Evolutionary conservation across 2,329 filamentous ascomycete genomes (phyloP).

Genomic region (Botrytis galanthina): DNA sequence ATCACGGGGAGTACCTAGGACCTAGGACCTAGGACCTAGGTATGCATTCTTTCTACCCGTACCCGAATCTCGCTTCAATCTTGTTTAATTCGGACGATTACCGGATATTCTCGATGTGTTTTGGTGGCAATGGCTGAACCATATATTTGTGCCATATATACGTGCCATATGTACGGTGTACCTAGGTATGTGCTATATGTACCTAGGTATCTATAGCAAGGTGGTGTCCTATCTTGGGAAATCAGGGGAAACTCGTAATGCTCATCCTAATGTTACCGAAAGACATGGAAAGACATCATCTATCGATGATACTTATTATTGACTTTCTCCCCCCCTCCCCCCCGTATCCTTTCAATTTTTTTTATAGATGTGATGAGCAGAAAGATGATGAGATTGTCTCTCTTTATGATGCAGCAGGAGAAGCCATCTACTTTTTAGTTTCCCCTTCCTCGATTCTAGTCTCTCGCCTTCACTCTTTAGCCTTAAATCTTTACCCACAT

Average conservation of each 20-base stretch:
- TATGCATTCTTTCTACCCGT: neutral
- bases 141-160: neutral
- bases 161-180: neutral
- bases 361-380: constrained; percentile 8
- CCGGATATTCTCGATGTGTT: neutral
- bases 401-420: constrained; percentile 2
- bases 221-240: neutral
- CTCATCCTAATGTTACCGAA: constrained; percentile 2
- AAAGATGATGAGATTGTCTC: constrained; percentile 15
- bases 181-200: neutral
- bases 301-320: neutral
- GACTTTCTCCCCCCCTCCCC: neutral
- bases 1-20: neutral
- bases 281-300: neutral
- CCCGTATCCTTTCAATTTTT: neutral
- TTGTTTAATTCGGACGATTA: neutral
- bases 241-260: constrained; percentile 11
- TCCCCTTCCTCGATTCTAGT: neutral
- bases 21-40: too few relatives aligned
- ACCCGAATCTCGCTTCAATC: neutral
- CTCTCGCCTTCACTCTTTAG: neutral
- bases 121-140: neutral
- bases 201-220: neutral
- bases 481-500: neutral
- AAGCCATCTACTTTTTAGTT: neutral